A percentile compares a stretch with the other conserved stretches of the same genome.
Conservation (phyloP, 306 rosid species). For the Trifolium pratense region DNA sequence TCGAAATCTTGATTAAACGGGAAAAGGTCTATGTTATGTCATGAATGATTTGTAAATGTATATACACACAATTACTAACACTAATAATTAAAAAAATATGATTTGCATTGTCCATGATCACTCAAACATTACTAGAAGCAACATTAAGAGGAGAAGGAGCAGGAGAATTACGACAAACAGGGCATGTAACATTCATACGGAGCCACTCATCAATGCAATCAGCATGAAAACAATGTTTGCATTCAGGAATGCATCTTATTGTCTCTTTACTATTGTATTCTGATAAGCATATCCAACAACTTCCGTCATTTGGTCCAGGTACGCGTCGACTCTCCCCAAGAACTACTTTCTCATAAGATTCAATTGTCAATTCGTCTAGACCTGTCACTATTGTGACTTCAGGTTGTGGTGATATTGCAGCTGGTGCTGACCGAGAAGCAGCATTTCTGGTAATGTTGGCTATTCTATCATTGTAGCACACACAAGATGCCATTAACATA, state of each 20-base stretch:
- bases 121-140: constrained; percentile 23
- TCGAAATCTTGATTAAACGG: neutral
- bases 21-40: neutral
- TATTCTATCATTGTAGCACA: constrained; percentile 51
- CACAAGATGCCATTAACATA: constrained; percentile 53
- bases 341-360: constrained; percentile 71
- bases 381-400: constrained; percentile 34
- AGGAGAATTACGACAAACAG: constrained; percentile 75
- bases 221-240: constrained; percentile 82
- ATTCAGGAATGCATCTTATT: constrained; percentile 72
- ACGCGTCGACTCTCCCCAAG: constrained; percentile 73
- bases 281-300: constrained; percentile 74
- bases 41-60: constrained; percentile 6
- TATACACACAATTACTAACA: neutral
- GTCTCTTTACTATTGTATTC: constrained; percentile 72
- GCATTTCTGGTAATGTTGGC: neutral
- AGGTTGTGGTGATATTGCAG: constrained; percentile 49
- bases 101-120: neutral
- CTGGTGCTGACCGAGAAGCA: constrained; percentile 11
- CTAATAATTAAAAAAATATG: neutral
- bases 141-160: constrained; percentile 52
- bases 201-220: constrained; percentile 88
- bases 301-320: constrained; percentile 63
- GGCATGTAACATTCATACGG: constrained; percentile 60
- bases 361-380: constrained; percentile 67